These are phyloP conservation scores for Blechomonas ayalai DNA, from an alignment of 208 protist genomes.

Conservation along the genomic window DNA sequence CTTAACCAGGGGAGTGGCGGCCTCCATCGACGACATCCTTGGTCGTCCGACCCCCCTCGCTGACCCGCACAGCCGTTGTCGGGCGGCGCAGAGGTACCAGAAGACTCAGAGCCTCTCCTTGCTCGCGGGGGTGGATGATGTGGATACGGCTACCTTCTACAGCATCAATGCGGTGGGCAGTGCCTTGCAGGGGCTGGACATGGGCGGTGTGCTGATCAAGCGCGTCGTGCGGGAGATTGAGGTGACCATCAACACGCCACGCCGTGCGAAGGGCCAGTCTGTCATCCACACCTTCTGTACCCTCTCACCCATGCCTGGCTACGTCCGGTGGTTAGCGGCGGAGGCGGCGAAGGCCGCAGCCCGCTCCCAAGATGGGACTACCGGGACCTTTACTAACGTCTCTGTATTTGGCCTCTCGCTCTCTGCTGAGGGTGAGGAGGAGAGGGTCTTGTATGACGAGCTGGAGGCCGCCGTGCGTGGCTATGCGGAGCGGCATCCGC, in stretches of 20 bases:
- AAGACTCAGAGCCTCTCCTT: background rate
- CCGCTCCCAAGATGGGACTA: background rate
- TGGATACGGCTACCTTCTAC: constrained; percentile 86
- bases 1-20: constrained; percentile 44
- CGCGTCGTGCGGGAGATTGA: constrained; percentile 75
- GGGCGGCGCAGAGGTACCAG: constrained; percentile 12
- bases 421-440: constrained; percentile 20
- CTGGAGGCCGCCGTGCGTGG: constrained; percentile 28
- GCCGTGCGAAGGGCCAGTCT: constrained; percentile 15
- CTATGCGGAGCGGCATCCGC: constrained; percentile 16
- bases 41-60: constrained; percentile 33
- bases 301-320: constrained; percentile 78
- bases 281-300: constrained; percentile 68
- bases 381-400: background rate
- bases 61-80: constrained; percentile 15
- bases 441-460: constrained; percentile 15
- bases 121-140: constrained; percentile 11
- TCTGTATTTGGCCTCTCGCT: constrained; percentile 3
- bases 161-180: constrained; percentile 79
- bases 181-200: constrained; percentile 71
- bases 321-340: constrained; percentile 52
- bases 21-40: constrained; percentile 56
- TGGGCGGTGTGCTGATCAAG: constrained; percentile 86
- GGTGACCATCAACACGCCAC: constrained; percentile 48
- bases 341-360: constrained; percentile 38